phyloP scores from a whole-genome alignment of 441 rosid species.

The Populus hybrid region DNA sequence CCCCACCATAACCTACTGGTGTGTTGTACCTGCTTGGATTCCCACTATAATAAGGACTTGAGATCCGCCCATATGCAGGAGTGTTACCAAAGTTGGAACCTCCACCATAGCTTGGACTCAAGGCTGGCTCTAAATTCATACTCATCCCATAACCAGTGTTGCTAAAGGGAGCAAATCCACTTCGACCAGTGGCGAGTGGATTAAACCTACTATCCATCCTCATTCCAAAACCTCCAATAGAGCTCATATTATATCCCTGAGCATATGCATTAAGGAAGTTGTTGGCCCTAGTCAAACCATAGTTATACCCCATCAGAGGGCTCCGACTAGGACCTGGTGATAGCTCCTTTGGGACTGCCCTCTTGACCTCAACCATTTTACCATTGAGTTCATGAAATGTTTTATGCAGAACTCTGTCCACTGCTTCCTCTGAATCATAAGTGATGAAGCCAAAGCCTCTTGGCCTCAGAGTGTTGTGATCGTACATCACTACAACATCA shows the following conservation, averaged over 20 bases:
- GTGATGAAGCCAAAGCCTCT: slow-evolving; percentile 96
- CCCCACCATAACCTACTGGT: slow-evolving; percentile 54
- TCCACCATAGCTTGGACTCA: slow-evolving; percentile 63
- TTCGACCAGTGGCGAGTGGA: slow-evolving; percentile 67
- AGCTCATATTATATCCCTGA: slow-evolving; percentile 71
- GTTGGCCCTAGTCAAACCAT: slow-evolving; percentile 67
- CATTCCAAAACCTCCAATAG: slow-evolving; percentile 72
- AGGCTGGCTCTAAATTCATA: slow-evolving; percentile 74
- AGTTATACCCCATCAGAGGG: slow-evolving; percentile 78
- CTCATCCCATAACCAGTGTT: slow-evolving; percentile 65
- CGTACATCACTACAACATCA: slow-evolving; percentile 95
- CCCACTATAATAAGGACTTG: slow-evolving; percentile 72
- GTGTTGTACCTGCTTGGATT: slow-evolving; percentile 67
- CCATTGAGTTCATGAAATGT: slow-evolving; percentile 93
- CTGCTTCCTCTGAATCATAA: slow-evolving; percentile 88
- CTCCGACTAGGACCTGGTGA: slow-evolving; percentile 85
- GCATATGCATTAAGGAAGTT: slow-evolving; percentile 77
- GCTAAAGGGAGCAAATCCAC: slow-evolving; percentile 67
- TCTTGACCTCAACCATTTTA: slow-evolving; percentile 79
- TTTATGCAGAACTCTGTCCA: slow-evolving; percentile 74
- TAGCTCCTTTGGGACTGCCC: slow-evolving; percentile 93
- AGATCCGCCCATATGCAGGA: slow-evolving; percentile 69
- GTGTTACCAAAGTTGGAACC: slow-evolving; percentile 54
- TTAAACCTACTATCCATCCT: slow-evolving; percentile 84
- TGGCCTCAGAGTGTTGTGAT: slow-evolving; percentile 97